Evolutionary conservation across 1,139 yeast genomes (phyloP), one percentile per base, ranked within the genome.

Genomic region (Yamadazyma sp.): DNA sequence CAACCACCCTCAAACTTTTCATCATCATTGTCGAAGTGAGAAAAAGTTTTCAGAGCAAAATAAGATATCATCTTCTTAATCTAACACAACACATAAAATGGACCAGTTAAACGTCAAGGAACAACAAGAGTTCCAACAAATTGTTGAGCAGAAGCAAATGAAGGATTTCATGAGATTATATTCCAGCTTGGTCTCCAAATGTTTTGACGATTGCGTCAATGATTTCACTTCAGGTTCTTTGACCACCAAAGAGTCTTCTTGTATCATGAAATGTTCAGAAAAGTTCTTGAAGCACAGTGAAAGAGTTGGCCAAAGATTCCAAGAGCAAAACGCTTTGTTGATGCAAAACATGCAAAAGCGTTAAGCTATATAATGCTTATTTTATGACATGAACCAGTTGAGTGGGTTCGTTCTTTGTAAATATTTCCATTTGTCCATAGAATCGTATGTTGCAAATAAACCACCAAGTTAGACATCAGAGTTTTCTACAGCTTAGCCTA

Each of bases 221-320:
- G 98, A 92, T 64, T 90, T 92, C 80, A 92, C 98, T 43, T 88
- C 97, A 34, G 83, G 86, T 60, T 80, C 81, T 59, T 78, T 92
- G 61, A 83, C 95, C 44, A 64, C 80, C 56, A 88, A 86, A 73
- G 98, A 92, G 67, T 81, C 80, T 49, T 58, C 80, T 25, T 92
- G 99, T 70, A 80, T 92, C 51, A 74, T 80, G 74, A 86, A 86
- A 69, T 92, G 99, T 65, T 85, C 96, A 31, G 97, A 92, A 67
- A 92, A 92, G 76, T 94, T 94, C 78, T 79, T 94, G 73, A 92
- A 92, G 67, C 97, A 92, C 75, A 83, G 94, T 65, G 98, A 92
- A 73, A 84, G 98, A 64, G 96, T 94, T 42, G 98, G 98, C 35
- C 95, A 87, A 67, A 83, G 98, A 70, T 92, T 92, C 89, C 97